phyloP scores from a whole-genome alignment of 2,329 filamentous ascomycete species.

The Coniochaeta sp. region DNA sequence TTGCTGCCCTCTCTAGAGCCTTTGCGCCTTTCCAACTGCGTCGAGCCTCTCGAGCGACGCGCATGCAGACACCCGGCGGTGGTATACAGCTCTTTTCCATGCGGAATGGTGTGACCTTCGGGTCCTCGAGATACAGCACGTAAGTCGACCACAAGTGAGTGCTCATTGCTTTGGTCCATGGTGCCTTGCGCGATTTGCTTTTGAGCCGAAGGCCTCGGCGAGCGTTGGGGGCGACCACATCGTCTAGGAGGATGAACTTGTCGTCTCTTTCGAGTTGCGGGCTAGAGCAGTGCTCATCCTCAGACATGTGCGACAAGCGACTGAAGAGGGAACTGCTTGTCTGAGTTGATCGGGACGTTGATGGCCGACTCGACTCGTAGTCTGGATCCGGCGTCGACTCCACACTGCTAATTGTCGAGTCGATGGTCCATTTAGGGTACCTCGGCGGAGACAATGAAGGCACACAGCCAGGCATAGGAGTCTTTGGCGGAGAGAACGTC shows the following conservation, averaged over 20 bases:
- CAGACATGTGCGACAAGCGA: constrained; percentile 47
- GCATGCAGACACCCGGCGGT: constrained; percentile 56
- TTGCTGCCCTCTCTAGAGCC: constrained; percentile 20
- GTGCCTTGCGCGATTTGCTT: constrained; percentile 38
- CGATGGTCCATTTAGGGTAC: constrained; percentile 54
- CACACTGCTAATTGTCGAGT: constrained; percentile 45
- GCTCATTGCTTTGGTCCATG: constrained; percentile 60
- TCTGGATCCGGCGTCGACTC: constrained; percentile 54
- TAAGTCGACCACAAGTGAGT: constrained; percentile 61
- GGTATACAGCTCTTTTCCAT: constrained; percentile 58
- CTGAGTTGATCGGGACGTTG: constrained; percentile 52
- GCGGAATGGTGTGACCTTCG: constrained; percentile 59
- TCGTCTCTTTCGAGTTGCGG: constrained; percentile 36
- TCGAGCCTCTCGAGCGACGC: constrained; percentile 59
- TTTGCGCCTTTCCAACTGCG: constrained; percentile 60
- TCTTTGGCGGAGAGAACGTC: constrained; percentile 50
- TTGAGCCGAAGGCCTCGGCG: constrained; percentile 5
- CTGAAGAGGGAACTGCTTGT: constrained; percentile 53
- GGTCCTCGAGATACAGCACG: constrained; percentile 57
- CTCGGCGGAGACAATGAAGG: constrained; percentile 36
- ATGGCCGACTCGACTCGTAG: constrained; percentile 47
- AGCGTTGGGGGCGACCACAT: constrained; percentile 2
- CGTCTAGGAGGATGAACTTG: constrained; percentile 10
- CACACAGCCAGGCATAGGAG: constrained; percentile 42
- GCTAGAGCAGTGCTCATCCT: constrained; percentile 48